phyloP scores from a whole-genome alignment of 179 eudicot genomes.

The Gypsophila paniculata region DNA sequence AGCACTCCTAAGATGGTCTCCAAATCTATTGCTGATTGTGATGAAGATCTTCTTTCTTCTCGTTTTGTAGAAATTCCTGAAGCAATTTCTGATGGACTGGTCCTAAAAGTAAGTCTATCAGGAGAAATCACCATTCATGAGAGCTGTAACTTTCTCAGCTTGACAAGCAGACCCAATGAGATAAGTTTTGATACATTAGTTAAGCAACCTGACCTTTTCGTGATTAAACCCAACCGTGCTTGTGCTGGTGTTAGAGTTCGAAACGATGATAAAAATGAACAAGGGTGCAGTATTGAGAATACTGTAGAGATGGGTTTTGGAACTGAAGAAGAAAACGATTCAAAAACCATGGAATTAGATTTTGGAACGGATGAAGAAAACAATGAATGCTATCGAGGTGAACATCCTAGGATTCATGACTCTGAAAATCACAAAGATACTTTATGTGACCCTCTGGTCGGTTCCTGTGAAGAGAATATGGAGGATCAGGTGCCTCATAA shows the following conservation, averaged over 20 bases:
- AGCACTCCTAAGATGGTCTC: background rate
- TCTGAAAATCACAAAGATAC: background rate
- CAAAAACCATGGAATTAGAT: constrained; percentile 9
- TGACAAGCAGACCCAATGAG: background rate
- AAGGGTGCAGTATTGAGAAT: background rate
- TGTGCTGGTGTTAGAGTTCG: background rate
- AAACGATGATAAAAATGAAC: background rate
- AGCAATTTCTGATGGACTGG: constrained; percentile 6
- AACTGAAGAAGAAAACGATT: background rate
- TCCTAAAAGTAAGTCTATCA: constrained; percentile 18
- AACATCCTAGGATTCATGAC: background rate
- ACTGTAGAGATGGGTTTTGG: constrained; percentile 9
- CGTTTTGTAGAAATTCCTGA: constrained; percentile 15
- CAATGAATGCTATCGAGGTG: background rate
- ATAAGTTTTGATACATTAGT: background rate
- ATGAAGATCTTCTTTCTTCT: constrained; percentile 9
- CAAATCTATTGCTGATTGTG: background rate
- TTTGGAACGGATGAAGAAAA: constrained; percentile 9
- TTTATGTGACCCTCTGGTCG: background rate
- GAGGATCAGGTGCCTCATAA: background rate
- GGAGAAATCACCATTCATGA: constrained; percentile 20
- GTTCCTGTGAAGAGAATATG: background rate
- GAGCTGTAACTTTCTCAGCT: background rate
- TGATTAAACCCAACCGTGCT: background rate
- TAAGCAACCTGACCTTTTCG: background rate